phyloP scores from a whole-genome alignment of 1,284 basidiomycete genomes.

The Chalciporus sp. region DNA sequence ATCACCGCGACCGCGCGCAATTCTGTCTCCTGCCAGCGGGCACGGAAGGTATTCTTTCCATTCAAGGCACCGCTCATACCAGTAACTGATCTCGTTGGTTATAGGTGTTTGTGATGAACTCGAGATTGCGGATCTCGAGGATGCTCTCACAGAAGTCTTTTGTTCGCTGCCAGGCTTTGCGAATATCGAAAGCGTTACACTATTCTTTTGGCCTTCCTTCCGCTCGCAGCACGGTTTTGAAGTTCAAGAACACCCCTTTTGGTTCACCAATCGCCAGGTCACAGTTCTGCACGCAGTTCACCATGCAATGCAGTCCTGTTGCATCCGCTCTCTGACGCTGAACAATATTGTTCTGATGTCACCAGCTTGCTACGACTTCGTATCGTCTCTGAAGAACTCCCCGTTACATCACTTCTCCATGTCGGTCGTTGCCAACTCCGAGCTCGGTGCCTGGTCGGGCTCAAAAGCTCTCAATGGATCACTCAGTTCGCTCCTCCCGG shows the following conservation, averaged over 20 bases:
- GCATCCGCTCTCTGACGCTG: slow-evolving; percentile 26
- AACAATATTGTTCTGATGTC: slow-evolving; percentile 33
- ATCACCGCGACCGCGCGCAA: slow-evolving; percentile 24
- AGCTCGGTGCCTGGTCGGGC: slow-evolving; percentile 33
- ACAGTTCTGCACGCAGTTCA: slow-evolving; percentile 29
- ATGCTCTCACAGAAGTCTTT: slow-evolving; percentile 31
- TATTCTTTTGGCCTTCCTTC: slow-evolving; percentile 38
- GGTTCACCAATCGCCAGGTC: slow-evolving; percentile 35
- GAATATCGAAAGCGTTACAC: slow-evolving; percentile 21
- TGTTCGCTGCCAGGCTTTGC: slow-evolving; percentile 25
- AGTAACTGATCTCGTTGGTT: background rate
- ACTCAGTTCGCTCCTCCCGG: slow-evolving; percentile 27
- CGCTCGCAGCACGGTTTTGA: slow-evolving; percentile 26
- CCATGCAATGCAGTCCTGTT: slow-evolving; percentile 22
- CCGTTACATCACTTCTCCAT: slow-evolving; percentile 34
- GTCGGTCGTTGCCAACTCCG: slow-evolving; percentile 33
- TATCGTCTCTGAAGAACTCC: slow-evolving; percentile 25
- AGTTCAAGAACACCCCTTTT: slow-evolving; percentile 31
- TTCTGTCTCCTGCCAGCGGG: slow-evolving; percentile 24
- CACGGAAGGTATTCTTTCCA: slow-evolving; percentile 16
- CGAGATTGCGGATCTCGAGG: slow-evolving; percentile 36
- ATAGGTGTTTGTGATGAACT: slow-evolving; percentile 29
- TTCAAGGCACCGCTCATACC: background rate
- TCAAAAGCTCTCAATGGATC: slow-evolving; percentile 32
- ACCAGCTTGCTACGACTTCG: slow-evolving; percentile 30